phyloP scores from a whole-genome alignment of 208 protist species.

The Herpetomonas tarakana region DNA sequence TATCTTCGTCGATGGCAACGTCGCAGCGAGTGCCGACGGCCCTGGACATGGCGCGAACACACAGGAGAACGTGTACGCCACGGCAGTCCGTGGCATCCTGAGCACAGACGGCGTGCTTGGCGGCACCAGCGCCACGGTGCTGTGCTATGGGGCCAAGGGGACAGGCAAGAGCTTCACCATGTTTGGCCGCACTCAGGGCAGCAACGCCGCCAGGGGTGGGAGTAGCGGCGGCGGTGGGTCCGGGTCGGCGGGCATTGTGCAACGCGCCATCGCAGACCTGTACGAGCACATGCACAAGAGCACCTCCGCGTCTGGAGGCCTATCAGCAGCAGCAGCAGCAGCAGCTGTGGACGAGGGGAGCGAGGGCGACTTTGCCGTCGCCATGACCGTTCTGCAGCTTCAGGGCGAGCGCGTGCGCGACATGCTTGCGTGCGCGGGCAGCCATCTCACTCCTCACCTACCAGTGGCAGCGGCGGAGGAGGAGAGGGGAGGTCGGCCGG shows the following conservation, averaged over 20 bases:
- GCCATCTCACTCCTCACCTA: too few species aligned
- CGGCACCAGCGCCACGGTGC: constrained; percentile 56
- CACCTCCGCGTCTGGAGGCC: neutral
- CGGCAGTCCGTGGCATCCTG: constrained; percentile 20
- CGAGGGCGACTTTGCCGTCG: neutral
- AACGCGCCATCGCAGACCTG: neutral
- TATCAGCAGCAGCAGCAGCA: too few species aligned
- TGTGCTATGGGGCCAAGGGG: constrained; percentile 73
- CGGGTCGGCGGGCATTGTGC: neutral
- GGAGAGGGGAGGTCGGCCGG: constrained; percentile 1
- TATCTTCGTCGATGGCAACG: constrained; percentile 33
- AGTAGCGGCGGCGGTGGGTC: neutral
- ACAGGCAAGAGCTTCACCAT: constrained; percentile 83
- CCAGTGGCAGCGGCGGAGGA: neutral
- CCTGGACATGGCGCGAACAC: constrained; percentile 11
- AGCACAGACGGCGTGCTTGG: constrained; percentile 21
- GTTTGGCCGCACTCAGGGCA: too few species aligned
- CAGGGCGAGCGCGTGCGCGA: neutral
- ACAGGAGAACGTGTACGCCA: constrained; percentile 57
- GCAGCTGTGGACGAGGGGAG: too few species aligned
- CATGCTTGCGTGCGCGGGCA: neutral
- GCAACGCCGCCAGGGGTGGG: too few species aligned
- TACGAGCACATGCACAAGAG: neutral
- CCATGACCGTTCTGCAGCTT: neutral
- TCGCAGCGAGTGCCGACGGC: neutral